phyloP scores from a whole-genome alignment of 345 rosid species.

The Ailanthus altissimus region DNA sequence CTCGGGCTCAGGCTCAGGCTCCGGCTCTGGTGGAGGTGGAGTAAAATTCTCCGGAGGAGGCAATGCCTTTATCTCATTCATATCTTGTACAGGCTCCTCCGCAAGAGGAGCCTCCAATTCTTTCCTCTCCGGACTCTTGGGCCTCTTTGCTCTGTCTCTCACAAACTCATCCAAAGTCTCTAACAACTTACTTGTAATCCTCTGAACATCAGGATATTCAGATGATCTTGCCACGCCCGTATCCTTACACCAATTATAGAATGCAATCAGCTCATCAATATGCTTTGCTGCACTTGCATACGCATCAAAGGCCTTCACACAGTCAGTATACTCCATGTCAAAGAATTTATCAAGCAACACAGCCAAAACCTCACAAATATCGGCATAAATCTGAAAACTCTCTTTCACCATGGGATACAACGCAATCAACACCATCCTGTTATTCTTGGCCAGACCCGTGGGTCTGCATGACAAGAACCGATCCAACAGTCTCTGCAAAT shows the following conservation, averaged over 20 bases:
- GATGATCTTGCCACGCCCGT: slow-evolving; percentile 78
- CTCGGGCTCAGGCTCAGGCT: slow-evolving; percentile 36
- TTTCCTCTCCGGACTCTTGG: slow-evolving; percentile 73
- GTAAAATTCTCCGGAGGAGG: slow-evolving; percentile 68
- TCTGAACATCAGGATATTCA: slow-evolving; percentile 94
- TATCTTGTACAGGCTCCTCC: slow-evolving; percentile 53
- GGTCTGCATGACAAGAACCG: slow-evolving; percentile 84
- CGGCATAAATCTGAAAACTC: slow-evolving; percentile 81
- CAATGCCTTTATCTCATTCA: slow-evolving; percentile 79
- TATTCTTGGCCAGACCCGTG: slow-evolving; percentile 72
- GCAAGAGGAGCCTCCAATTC: slow-evolving; percentile 50
- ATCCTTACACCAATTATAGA: slow-evolving; percentile 82
- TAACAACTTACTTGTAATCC: slow-evolving; percentile 71
- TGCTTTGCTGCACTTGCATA: slow-evolving; percentile 72
- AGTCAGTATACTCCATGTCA: slow-evolving; percentile 77
- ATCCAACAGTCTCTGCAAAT: slow-evolving; percentile 80
- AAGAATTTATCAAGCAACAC: slow-evolving; percentile 82
- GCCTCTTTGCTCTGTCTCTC: slow-evolving; percentile 72
- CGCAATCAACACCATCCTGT: slow-evolving; percentile 70
- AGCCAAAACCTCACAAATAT: slow-evolving; percentile 77
- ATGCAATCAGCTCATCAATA: slow-evolving; percentile 72
- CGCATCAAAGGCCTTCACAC: slow-evolving; percentile 83
- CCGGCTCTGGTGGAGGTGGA: slow-evolving; percentile 49
- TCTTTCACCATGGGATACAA: slow-evolving; percentile 76
- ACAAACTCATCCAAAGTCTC: slow-evolving; percentile 84